A percentile compares a stretch with the other conserved stretches of the same genome.
These are phyloP conservation scores for Nitzschia inconspicua DNA, from an alignment of 108 stramenopile species.

Conservation along the genomic window DNA sequence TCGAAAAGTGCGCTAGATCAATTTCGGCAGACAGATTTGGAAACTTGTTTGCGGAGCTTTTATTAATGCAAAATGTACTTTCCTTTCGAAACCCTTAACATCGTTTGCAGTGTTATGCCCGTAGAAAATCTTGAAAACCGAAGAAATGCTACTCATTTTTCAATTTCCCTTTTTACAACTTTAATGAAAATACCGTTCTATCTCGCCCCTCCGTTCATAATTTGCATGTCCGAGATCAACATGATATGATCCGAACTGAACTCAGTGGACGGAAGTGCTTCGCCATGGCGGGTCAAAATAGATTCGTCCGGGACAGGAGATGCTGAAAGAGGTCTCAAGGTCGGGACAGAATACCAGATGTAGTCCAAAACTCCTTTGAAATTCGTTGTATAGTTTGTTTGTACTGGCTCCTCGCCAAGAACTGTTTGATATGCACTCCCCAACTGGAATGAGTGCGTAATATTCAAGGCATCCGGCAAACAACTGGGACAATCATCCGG, in stretches of 20 bases:
- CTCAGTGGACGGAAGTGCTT: conserved; percentile 92
- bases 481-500: conserved; percentile 71
- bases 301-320: conserved; percentile 84
- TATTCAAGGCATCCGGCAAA: conserved; percentile 86
- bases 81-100: too few relatives aligned
- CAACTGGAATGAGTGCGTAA: conserved; percentile 89
- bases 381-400: conserved; percentile 92
- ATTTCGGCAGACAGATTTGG: too few relatives aligned
- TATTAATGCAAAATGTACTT: too few relatives aligned
- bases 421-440: conserved; percentile 93
- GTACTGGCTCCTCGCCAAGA: conserved; percentile 89
- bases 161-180: too few relatives aligned
- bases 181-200: background rate
- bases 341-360: conserved; percentile 90
- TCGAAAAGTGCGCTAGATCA: background rate
- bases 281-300: conserved; percentile 71
- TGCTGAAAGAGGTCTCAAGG: conserved; percentile 83
- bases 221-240: conserved; percentile 94
- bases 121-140: too few relatives aligned
- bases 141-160: too few relatives aligned
- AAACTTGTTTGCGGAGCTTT: too few relatives aligned
- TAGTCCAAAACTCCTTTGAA: conserved; percentile 97
- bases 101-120: too few relatives aligned
- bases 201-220: conserved; percentile 45
- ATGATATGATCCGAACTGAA: conserved; percentile 96